These are phyloP conservation scores for Xylaria sp. DNA, from an alignment of 2,329 filamentous ascomycete genomes.

Conservation along the genomic window DNA sequence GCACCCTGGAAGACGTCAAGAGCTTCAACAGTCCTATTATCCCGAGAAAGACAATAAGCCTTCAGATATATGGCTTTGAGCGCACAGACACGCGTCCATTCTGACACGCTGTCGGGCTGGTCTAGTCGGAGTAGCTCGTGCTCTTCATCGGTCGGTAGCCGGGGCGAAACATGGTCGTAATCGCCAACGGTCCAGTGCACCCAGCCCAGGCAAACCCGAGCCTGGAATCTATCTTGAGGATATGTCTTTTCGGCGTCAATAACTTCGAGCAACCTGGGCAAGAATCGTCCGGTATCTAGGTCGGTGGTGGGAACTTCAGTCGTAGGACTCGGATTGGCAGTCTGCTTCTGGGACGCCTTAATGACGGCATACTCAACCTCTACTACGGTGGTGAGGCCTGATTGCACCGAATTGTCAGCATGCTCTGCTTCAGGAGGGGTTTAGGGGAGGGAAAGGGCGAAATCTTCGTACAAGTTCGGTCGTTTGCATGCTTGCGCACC, in stretches of 20 bases:
- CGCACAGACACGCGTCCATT: constrained; percentile 86
- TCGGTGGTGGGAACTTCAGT: constrained; percentile 57
- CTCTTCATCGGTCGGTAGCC: constrained; percentile 72
- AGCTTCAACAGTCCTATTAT: constrained; percentile 66
- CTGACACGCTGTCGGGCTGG: constrained; percentile 64
- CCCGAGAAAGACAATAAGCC: constrained; percentile 69
- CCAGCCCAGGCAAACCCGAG: constrained; percentile 85
- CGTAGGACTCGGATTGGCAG: constrained; percentile 53
- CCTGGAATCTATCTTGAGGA: constrained; percentile 76
- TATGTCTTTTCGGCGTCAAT: constrained; percentile 68
- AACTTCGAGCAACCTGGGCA: constrained; percentile 64
- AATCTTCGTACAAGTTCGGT: constrained; percentile 77
- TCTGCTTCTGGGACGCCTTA: constrained; percentile 61
- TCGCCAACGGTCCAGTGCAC: constrained; percentile 82
- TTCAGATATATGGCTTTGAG: constrained; percentile 83
- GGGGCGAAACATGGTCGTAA: constrained; percentile 68
- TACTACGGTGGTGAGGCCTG: constrained; percentile 76
- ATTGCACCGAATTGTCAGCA: constrained; percentile 35
- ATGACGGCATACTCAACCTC: constrained; percentile 75
- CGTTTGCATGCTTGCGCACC: constrained; percentile 90
- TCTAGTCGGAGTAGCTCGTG: constrained; percentile 64
- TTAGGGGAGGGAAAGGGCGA: neutral
- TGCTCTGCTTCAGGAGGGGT: constrained; percentile 16
- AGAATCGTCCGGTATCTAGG: constrained; percentile 58
- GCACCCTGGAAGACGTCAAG: constrained; percentile 74